These are phyloP conservation scores for Crassisporium funariophilum DNA, from an alignment of 768 basidiomycete species.

Conservation along the genomic window DNA sequence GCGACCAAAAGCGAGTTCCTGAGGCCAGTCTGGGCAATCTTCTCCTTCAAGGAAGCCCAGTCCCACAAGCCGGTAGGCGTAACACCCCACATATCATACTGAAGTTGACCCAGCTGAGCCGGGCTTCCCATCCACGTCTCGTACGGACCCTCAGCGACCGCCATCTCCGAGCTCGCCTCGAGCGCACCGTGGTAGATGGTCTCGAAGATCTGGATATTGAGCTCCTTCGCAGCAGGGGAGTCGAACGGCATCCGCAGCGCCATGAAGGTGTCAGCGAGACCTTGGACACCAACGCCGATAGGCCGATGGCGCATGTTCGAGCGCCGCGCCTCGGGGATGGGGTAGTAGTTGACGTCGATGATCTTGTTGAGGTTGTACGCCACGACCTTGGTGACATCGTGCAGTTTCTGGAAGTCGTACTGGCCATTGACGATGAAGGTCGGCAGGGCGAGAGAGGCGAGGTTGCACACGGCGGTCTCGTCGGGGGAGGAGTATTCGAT, in stretches of 20 bases:
- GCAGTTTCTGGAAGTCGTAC: conserved; percentile 95
- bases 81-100: conserved; percentile 95
- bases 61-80: conserved; percentile 93
- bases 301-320: conserved; percentile 98
- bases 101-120: conserved; percentile 83
- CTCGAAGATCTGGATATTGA: conserved; percentile 97
- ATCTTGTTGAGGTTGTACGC: conserved; percentile 91
- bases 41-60: conserved; percentile 85
- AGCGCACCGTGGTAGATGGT: conserved; percentile 97
- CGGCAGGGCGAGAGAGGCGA: conserved; percentile 95
- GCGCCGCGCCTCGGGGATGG: conserved; percentile 84
- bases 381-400: conserved; percentile 92
- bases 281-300: conserved; percentile 96
- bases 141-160: conserved; percentile 78
- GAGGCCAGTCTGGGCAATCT: conserved; percentile 78
- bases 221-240: conserved; percentile 77
- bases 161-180: conserved; percentile 89
- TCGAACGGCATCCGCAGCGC: conserved; percentile 95
- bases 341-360: conserved; percentile 96
- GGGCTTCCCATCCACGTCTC: conserved; percentile 91
- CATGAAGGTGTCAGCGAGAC: conserved; percentile 98
- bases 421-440: conserved; percentile 80
- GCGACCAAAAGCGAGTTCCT: conserved; percentile 89
- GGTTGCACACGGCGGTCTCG: conserved; percentile 97
- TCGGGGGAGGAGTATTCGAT: conserved; percentile 98